Base-by-base conservation (phyloP, 2,329 filamentous ascomycete genomes). In the Plectosphaerella plurivora region DNA sequence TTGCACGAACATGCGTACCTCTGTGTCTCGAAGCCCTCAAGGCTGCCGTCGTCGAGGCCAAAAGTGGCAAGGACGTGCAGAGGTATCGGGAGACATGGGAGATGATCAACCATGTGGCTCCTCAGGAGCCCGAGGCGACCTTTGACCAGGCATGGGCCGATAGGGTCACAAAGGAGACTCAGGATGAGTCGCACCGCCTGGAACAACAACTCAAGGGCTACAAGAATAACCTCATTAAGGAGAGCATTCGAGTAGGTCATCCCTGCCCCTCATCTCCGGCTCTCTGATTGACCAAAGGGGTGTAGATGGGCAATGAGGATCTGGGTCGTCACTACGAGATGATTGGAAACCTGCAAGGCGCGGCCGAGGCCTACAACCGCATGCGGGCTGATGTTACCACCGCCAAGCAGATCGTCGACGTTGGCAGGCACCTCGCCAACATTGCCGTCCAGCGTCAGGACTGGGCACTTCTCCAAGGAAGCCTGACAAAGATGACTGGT, bases 221-320 rank as follows among this genome's bases (percentile, higher is more conserved):
- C 70, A 96, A 94, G 72, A 96, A 97, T 66, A 99, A 97, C 63
- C 73, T 97, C 44, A 91, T 99, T 62, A 96, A 97, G 67, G 94
- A 99, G 73, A 97, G 91, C 73, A 96, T 97, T 63, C 75, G 92
- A 60, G 91, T 95, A 76, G 52, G 80, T 64, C 41, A 41, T 18
- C 15, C n/a, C 8, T 24, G 41, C 14, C 3, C 35, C 16, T 18
- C 41, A 11, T 42, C 16, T 47, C 37, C 42, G 45, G 12, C 18
- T 22, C 24, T 15, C n/a, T 16, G n/a, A 36, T 51, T 56, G 46
- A 61, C 56, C n/a, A 45, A 46, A 42, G 18, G 20, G 41, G 16
- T 45, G 16, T 60, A 96, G 89, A 97, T 97, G 85, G 93, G 91
- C 45, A 89, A 97, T 62, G 91, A 97, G 68, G 94, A 97, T 61